Evolutionary conservation across 164 flowering plant species (phyloP).

Genomic region (Nelumbo lutea): DNA sequence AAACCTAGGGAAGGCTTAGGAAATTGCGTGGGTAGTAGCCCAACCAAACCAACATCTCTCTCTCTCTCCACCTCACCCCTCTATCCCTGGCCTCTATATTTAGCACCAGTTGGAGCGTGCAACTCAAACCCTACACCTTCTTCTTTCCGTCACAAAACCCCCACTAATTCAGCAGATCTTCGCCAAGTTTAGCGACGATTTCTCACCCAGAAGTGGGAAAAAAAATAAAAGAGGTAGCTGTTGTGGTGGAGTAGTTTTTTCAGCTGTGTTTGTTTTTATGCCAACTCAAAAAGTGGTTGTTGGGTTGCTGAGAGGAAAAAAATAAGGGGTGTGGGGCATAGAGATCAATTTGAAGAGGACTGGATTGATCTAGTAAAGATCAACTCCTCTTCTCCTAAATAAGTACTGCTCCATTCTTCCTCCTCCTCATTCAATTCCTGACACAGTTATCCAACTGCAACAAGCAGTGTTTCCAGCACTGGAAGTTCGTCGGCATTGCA

Average conservation of each 20-base stretch:
- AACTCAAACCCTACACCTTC: slow-evolving; percentile 6
- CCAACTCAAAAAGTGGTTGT: slow-evolving; percentile 26
- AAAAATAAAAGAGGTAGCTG: neutral
- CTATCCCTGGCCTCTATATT: neutral
- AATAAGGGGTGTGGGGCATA: slow-evolving; percentile 3
- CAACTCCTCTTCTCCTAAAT: neutral
- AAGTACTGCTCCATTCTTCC: neutral
- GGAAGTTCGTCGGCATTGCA: too few relatives aligned
- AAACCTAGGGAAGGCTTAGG: slow-evolving; percentile 2
- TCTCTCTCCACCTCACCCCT: slow-evolving; percentile 8
- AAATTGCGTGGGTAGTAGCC: slow-evolving; percentile 12
- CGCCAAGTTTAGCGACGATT: neutral
- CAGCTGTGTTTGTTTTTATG: slow-evolving; percentile 13
- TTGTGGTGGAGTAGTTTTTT: slow-evolving; percentile 21
- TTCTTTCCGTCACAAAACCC: neutral
- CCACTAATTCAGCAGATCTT: neutral
- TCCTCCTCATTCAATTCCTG: neutral
- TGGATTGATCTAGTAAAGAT: neutral
- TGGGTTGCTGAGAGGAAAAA: neutral
- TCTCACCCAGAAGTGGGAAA: slow-evolving; percentile 8
- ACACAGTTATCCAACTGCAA: too few relatives aligned
- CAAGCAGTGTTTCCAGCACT: too few relatives aligned
- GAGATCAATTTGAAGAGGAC: neutral
- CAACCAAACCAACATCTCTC: slow-evolving; percentile 7
- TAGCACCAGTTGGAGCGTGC: neutral